Percentiles rank a stretch among this genome's conserved stretches.
These are phyloP conservation scores for Penicillium daleae DNA, from an alignment of 495 filamentous ascomycete species.

Conservation along the genomic window DNA sequence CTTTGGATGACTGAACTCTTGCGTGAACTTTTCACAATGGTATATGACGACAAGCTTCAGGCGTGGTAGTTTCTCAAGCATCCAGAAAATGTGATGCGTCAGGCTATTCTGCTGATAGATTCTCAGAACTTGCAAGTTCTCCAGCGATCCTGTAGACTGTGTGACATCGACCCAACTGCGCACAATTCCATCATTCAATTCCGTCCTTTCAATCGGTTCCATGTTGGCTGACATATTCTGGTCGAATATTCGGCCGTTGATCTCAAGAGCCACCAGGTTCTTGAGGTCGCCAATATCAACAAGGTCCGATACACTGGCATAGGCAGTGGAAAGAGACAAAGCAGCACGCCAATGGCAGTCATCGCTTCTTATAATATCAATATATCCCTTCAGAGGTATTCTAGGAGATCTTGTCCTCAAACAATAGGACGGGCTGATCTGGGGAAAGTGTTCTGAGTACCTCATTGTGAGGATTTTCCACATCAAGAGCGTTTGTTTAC, in stretches of 20 bases:
- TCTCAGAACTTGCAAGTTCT: constrained; percentile 42
- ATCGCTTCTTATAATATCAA: constrained; percentile 38
- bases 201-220: background rate
- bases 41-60: constrained; percentile 34
- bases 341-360: constrained; percentile 34
- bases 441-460: constrained; percentile 40
- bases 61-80: constrained; percentile 35
- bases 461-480: constrained; percentile 46
- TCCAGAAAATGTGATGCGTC: constrained; percentile 25
- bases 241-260: constrained; percentile 15
- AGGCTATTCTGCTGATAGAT: constrained; percentile 34
- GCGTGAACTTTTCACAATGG: constrained; percentile 24
- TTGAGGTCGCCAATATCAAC: constrained; percentile 37
- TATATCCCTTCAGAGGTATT: constrained; percentile 36
- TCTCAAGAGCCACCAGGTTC: constrained; percentile 46
- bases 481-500: constrained; percentile 44
- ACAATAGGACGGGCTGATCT: constrained; percentile 25
- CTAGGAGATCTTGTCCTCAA: constrained; percentile 30
- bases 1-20: background rate
- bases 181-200: constrained; percentile 42
- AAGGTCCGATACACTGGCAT: constrained; percentile 36
- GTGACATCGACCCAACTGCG: constrained; percentile 44
- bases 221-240: background rate
- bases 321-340: constrained; percentile 33
- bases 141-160: constrained; percentile 29